Evolutionary conservation across 148 eudicot species (phyloP).

Genomic region (Drosera capensis): DNA sequence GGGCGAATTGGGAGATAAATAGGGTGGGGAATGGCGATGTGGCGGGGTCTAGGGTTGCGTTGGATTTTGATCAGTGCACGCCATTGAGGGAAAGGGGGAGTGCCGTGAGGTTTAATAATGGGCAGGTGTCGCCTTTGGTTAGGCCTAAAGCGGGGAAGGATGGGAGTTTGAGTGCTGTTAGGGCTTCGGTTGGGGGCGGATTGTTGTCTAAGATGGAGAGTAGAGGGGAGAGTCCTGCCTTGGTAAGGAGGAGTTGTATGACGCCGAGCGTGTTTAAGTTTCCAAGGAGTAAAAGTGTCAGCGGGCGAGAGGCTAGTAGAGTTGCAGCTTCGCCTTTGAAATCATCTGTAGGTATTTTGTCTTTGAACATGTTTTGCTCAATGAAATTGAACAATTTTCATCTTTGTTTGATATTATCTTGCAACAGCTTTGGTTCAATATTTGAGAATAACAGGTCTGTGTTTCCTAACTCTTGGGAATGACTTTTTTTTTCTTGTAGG

Average conservation of each 20-base stretch:
- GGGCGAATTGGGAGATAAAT: constrained; percentile 72
- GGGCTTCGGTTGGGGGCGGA: constrained; percentile 50
- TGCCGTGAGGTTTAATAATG: constrained; percentile 24
- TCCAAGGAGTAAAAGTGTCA: constrained; percentile 67
- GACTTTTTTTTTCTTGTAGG: constrained; percentile 32
- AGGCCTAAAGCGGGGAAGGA: constrained; percentile 26
- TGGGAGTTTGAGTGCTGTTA: constrained; percentile 13
- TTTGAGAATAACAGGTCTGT: not conserved
- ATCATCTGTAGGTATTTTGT: constrained; percentile 92
- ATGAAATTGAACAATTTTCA: too few species aligned
- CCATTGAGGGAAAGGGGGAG: constrained; percentile 49
- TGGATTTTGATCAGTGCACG: constrained; percentile 83
- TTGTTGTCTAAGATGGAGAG: constrained; percentile 35
- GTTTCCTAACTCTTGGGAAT: not conserved
- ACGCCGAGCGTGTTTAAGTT: constrained; percentile 51
- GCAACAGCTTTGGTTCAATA: not conserved
- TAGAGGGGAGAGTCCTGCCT: constrained; percentile 39
- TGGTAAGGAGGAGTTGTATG: constrained; percentile 48
- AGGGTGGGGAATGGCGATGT: constrained; percentile 10
- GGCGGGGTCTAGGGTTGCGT: constrained; percentile 31
- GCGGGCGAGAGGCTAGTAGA: constrained; percentile 53
- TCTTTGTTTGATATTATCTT: constrained; percentile 13
- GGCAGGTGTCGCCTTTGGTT: constrained; percentile 52
- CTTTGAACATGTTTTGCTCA: too few species aligned
- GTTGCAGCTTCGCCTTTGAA: constrained; percentile 26